phyloP scores from a whole-genome alignment of 2,329 filamentous ascomycete species.

The Exophiala viscosa region DNA sequence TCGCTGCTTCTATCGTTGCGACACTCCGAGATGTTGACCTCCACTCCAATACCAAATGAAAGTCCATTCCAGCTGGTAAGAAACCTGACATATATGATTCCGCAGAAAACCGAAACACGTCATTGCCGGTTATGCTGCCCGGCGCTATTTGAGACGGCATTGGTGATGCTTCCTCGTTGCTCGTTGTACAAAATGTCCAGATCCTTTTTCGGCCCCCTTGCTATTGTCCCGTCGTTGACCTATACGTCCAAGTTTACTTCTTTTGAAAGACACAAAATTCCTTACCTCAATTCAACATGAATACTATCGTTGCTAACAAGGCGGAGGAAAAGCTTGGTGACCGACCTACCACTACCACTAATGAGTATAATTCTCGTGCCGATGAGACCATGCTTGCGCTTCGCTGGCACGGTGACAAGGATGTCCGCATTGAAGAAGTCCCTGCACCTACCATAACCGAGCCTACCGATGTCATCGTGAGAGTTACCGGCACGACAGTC shows the following conservation, averaged over 20 bases:
- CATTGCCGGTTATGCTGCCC: not conserved
- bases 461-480: conserved; percentile 52
- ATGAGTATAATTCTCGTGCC: not conserved
- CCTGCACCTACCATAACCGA: conserved; percentile 44
- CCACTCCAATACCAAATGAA: not conserved
- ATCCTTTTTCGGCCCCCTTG: not conserved
- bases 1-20: not conserved
- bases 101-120: not conserved
- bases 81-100: not conserved
- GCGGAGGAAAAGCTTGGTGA: conserved; percentile 9
- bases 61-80: not conserved
- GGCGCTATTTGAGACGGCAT: not conserved
- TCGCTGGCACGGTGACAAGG: conserved; percentile 54
- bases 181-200: not conserved
- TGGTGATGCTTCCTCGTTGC: not conserved
- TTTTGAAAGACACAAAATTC: not conserved
- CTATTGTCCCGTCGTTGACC: not conserved
- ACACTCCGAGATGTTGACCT: not conserved
- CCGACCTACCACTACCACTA: conserved; percentile 2
- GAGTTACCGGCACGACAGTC: conserved; percentile 39
- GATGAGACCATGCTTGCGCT: conserved; percentile 49
- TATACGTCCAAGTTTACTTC: not conserved
- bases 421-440: conserved; percentile 54
- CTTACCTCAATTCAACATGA: not conserved
- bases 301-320: conserved; percentile 8